These are phyloP conservation scores for Eremothecium gossypii DNA, from an alignment of 1,139 yeast species.

Conservation along the genomic window DNA sequence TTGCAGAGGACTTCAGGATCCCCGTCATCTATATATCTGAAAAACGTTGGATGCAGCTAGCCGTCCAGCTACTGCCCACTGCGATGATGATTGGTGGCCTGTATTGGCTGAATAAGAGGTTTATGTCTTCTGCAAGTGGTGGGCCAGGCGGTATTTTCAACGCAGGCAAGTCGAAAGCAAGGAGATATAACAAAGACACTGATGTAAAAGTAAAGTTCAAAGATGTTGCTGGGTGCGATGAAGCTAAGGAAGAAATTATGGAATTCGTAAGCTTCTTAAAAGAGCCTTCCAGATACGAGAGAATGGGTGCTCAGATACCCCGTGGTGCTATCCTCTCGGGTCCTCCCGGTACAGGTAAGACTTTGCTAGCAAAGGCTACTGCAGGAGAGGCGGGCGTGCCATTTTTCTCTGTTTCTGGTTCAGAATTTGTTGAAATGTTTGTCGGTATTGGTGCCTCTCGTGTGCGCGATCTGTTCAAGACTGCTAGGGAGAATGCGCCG, in stretches of 20 bases:
- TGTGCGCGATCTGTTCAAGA: slow-evolving; percentile 71
- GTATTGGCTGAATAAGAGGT: slow-evolving; percentile 56
- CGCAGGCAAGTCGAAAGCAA: slow-evolving; percentile 62
- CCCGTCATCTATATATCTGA: slow-evolving; percentile 59
- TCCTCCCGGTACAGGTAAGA: slow-evolving; percentile 85
- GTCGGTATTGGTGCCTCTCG: slow-evolving; percentile 80
- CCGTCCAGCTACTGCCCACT: slow-evolving; percentile 61
- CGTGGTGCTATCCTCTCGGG: slow-evolving; percentile 78
- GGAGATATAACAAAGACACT: slow-evolving; percentile 59
- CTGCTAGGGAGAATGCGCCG: slow-evolving; percentile 75
- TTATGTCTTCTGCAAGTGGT: slow-evolving; percentile 42
- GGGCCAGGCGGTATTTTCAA: slow-evolving; percentile 54
- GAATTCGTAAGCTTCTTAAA: slow-evolving; percentile 74
- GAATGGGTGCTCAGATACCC: slow-evolving; percentile 73
- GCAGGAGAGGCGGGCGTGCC: slow-evolving; percentile 86
- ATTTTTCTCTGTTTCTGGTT: slow-evolving; percentile 71
- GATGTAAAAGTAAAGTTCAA: slow-evolving; percentile 64
- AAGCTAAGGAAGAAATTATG: slow-evolving; percentile 77
- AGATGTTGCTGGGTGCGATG: slow-evolving; percentile 79
- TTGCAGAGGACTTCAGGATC: slow-evolving; percentile 50
- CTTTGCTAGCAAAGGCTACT: slow-evolving; percentile 70
- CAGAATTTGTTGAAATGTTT: slow-evolving; percentile 75
- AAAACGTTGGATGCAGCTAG: slow-evolving; percentile 46
- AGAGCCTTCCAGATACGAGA: slow-evolving; percentile 64
- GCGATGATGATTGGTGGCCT: slow-evolving; percentile 61